Evolutionary conservation across 257 asterid genomes (phyloP), one percentile per base, ranked within the genome.

Genomic region (Fraxinus americana): DNA sequence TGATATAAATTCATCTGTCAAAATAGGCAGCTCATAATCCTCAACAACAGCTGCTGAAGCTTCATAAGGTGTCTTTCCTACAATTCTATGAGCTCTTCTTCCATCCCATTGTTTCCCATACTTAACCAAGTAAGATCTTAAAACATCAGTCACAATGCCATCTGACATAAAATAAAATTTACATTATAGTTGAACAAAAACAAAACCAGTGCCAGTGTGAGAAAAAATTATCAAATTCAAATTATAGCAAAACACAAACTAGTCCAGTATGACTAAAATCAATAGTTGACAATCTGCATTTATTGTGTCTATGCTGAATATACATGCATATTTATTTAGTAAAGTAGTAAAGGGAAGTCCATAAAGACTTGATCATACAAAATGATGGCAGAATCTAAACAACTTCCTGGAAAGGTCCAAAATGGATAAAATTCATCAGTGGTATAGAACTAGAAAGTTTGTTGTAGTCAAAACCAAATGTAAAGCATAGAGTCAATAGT

Each of bases 41-140:
- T 92, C 90, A 48, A 91, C 89, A 76, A 92, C 84, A 41, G 87
- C 91, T 61, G 89, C 85, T 17, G 97, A 97, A 80, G 94, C 95
- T 80, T 94, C 96, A 83, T 79, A 74, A 48, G 96, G 97, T 69
- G 96, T 85, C 88, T 87, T 91, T 74, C 98, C 98, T 16, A 83
- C 88, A 70, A 87, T 82, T 77, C 78, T 86, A 35, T 88, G 83
- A 77, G 89, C 83, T 82, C 48, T 79, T 76, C 73, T 87, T 74
- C 87, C 93, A 77, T 92, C 95, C 99, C 97, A 94, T 77, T 92
- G 88, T 90, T 94, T 92, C 63, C 95, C 98, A 78, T 88, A 83
- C 85, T 89, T 92, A 68, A 81, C 88, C 87, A 94, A 85, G 87
- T 86, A 88, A 82, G 72, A 76, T 81, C 79, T 92, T 84, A 94